Evolutionary conservation across 805 yeast species (phyloP), one percentile per base, ranked within the genome.

Genomic region (Wilhelminamyces savonicus): DNA sequence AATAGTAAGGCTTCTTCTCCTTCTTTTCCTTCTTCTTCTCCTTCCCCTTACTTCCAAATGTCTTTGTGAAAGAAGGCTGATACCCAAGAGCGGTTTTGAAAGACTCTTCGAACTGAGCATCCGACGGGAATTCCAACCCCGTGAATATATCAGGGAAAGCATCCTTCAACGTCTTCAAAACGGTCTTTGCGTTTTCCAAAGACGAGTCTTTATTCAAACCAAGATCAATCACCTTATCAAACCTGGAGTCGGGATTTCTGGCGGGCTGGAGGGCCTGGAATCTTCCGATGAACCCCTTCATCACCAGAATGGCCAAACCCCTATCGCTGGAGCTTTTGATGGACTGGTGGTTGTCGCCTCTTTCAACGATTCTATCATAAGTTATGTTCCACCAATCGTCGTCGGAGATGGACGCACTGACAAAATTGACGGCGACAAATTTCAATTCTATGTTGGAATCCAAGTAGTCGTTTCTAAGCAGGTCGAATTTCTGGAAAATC

Each of bases 301-400:
- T 76, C 19, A 92, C 79, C 13, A 66, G 69, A 20, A 62, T 54
- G 0, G 83, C 77, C 29, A 67, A 62, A 12, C 55, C 53, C 4
- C 62, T 61, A 7, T 78, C 76, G 32, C 70, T 66, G 0, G 46
- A 51, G 4, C 63, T 66, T 40, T 80, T 76, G 22, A 92, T 83
- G 2, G 88, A 76, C 51, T 83, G 95, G 51, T 92, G 98, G 39
- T 83, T 80, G 46, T 87, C 87, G 3, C 96, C 97, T 43, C 98
- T 69, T 3, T 49, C 47, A 5, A 64, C 28, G 0, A 90, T 81
- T 32, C 97, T 66, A 0, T 60, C 51, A 7, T 59, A 53, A 0
- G 96, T 83, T 1, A 76, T 35, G 2, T 61, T 41, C 70, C 75
- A 71, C 1, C 78, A 42, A 4, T 53, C 42, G 1, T 48, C 36